Base-by-base conservation (phyloP, 1,284 basidiomycete genomes). In the Leccinum pallidistipes region DNA sequence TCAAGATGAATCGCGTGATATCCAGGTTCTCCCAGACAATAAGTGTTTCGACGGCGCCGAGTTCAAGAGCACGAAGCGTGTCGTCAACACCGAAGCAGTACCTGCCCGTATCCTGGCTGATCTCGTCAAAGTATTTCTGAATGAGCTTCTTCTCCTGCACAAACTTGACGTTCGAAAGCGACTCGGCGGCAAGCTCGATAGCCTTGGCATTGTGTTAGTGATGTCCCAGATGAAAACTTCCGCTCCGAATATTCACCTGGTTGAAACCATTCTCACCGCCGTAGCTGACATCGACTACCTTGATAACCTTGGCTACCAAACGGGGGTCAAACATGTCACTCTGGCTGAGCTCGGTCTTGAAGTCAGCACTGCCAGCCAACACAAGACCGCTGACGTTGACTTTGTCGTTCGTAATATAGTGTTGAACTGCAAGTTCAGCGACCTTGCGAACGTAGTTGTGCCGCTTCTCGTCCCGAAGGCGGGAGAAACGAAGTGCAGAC, bases 401-500 rank as follows among this genome's bases (percentile, higher is more conserved):
- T 78, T 97, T 98, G 83, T 99, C 97, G 77, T 88, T 90, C 53
- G 95, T 95, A 77, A 99, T 98, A 76, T 95, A 99, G 78, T 98
- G 95, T 79, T 98, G 96, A 9, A 98, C 96, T 2, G 97, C 95
- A 60, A 88, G 81, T 78, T 99, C 97, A 58, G 97, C 96, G 62
- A 99, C 96, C 79, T 99, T 99, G 70, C 97, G 92, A 56, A 99
- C 96, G 76, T 99, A 99, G 79, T 99, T 99, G 88, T 99, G 97
- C 61, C 97, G 89, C 73, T 98, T 98, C 80, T 99, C 97, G 74
- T 98, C 97, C 77, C 97, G 93, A 62, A 99, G 88, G 86, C 97
- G 97, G 47, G 97, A 94, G 88, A 99, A 99, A 93, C 97, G 97
- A 58, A 99, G 84, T 32, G 97, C 97, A 63, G 97, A 99, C 79